Percentiles rank a stretch among this genome's conserved stretches.
Evolutionary conservation across 148 eudicot species (phyloP).

Genomic region (Gaultheria prostrata): DNA sequence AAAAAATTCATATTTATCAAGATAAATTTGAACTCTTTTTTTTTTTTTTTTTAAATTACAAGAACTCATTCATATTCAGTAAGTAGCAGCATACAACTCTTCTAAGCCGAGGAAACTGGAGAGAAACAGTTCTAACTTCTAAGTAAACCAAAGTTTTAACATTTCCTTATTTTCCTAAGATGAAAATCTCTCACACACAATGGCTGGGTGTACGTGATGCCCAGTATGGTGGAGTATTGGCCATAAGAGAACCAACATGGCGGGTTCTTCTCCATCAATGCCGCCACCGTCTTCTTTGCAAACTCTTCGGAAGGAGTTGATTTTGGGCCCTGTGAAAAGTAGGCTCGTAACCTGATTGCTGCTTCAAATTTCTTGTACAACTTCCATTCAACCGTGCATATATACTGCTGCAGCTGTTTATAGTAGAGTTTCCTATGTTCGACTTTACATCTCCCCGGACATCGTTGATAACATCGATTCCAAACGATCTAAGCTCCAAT

Average conservation of each 20-base stretch:
- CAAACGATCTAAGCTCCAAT: slow-evolving; percentile 69
- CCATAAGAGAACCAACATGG: slow-evolving; percentile 82
- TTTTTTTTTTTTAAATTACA: too few relatives aligned
- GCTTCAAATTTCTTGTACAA: slow-evolving; percentile 61
- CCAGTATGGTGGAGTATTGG: slow-evolving; percentile 48
- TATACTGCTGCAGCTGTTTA: slow-evolving; percentile 36
- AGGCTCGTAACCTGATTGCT: slow-evolving; percentile 62
- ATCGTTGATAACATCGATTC: slow-evolving; percentile 73
- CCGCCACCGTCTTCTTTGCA: slow-evolving; percentile 65
- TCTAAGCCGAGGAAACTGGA: too few relatives aligned
- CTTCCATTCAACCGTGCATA: slow-evolving; percentile 67
- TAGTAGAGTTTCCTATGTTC: slow-evolving; percentile 62
- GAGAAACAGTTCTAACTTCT: background rate
- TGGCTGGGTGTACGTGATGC: slow-evolving; percentile 58
- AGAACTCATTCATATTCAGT: too few relatives aligned
- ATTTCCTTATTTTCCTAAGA: slow-evolving; percentile 44
- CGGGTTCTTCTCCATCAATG: slow-evolving; percentile 53
- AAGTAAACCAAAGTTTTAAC: slow-evolving; percentile 15
- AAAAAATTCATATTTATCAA: too few relatives aligned
- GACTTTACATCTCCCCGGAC: slow-evolving; percentile 79
- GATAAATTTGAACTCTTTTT: too few relatives aligned
- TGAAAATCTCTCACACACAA: slow-evolving; percentile 58
- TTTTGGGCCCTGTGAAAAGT: slow-evolving; percentile 52
- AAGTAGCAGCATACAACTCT: too few relatives aligned
- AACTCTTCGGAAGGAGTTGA: slow-evolving; percentile 77